Base-by-base conservation (phyloP, 2,329 filamentous ascomycete genomes). In the Ascochyta rabiei region DNA sequence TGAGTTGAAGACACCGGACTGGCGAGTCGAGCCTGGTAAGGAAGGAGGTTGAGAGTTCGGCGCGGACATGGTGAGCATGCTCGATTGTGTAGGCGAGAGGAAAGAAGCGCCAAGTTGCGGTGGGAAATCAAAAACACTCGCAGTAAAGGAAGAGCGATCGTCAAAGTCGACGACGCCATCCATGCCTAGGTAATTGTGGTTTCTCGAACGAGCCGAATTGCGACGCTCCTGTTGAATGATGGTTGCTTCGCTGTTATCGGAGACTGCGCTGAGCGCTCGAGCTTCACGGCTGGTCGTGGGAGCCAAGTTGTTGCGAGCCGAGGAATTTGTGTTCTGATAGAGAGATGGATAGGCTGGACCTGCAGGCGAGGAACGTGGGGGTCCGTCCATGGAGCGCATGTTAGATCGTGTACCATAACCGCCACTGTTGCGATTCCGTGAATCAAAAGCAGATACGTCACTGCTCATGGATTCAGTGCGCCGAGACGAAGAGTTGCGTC, bases 1-100 rank as follows among this genome's bases (percentile, higher is more conserved):
- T 0, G 92, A 96, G 57, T 90, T 90, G 78, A 96, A 96, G 19
- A 96, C 79, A 5, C 88, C 89, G 0, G 89, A 93, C 65, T 85
- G 88, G 37, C 88, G 86, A 2, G 73, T 66, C 7, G 64, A 69
- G 41, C 63, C 61, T 6, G 71, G 66, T 7, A 66, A 59, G 6
- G 72, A 71, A 8, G 60, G 31, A 24, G 69, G 57, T 33, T 66
- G 57, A 15, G 62, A 60, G 8, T 49, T 53, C 7, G 63, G 63
- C 28, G 63, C 54, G 12, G 67, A 65, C 16, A 60, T 53, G 21
- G 60, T 61, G 38, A 64, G 48, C 31, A 46, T 54, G 46, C 56
- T 54, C 13, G 62, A 57, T 26, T 65, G 62, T 8, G 53, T 55
- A 26, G 63, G 62, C 24, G 61, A 62, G 39, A 71, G 64, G 59